Conservation (phyloP, 2,329 filamentous ascomycete species). For the Aspergillus spinulosporus region DNA sequence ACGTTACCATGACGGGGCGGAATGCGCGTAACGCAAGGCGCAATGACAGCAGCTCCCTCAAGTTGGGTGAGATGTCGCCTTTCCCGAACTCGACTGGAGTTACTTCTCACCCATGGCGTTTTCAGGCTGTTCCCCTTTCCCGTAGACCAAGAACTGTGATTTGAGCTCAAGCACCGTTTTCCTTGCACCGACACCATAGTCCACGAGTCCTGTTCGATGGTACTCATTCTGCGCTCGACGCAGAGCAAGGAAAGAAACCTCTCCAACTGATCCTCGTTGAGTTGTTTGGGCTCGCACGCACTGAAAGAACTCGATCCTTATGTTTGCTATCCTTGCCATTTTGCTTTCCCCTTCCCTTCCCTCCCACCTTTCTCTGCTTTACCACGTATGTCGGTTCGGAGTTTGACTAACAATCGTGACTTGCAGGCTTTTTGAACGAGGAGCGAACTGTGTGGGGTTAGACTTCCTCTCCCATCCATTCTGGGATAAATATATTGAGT, state of each 20-base stretch:
- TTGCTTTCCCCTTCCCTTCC: conserved; percentile 28
- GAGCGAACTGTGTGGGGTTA: conserved; percentile 77
- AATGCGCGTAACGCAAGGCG: conserved; percentile 34
- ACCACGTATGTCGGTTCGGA: conserved; percentile 12
- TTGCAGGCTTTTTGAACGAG: conserved; percentile 85
- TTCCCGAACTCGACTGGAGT: conserved; percentile 43
- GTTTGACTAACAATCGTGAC: conserved; percentile 41
- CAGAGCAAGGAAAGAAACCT: conserved; percentile 27
- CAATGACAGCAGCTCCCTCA: conserved; percentile 45
- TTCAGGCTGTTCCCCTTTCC: conserved; percentile 51
- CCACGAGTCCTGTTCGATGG: conserved; percentile 34
- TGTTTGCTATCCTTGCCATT: conserved; percentile 51
- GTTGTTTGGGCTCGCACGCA: conserved; percentile 40
- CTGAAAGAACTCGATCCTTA: conserved; percentile 40
- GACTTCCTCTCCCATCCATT: conserved; percentile 95
- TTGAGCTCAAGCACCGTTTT: conserved; percentile 29
- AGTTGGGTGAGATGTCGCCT: conserved; percentile 69
- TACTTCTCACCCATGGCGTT: conserved; percentile 54
- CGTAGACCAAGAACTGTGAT: conserved; percentile 30
- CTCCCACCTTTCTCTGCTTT: conserved; percentile 32
- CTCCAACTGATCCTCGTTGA: conserved; percentile 38
- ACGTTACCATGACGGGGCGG: conserved; percentile 34
- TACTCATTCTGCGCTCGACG: conserved; percentile 37
- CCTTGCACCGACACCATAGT: conserved; percentile 30
- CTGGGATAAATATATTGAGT: conserved; percentile 99